Evolutionary conservation across 139 green algal species (phyloP).

Genomic region (Tetradesmus obliquus): DNA sequence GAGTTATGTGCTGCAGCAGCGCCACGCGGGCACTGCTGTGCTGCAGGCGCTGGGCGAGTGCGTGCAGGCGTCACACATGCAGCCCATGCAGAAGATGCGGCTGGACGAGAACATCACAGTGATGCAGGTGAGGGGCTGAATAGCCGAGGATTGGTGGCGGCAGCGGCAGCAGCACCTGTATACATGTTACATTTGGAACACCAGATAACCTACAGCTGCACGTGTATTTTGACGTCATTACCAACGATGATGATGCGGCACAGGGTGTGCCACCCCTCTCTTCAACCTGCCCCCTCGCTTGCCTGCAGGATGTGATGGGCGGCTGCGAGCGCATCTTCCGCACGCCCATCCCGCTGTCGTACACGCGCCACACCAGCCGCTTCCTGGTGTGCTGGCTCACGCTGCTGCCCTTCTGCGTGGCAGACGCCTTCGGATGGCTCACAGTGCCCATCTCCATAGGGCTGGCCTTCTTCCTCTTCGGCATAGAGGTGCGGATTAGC

Average conservation of each 20-base stretch:
- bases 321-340: slow-evolving; percentile 16
- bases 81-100: slow-evolving; percentile 9
- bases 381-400: slow-evolving; percentile 81
- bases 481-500: slow-evolving; percentile 34
- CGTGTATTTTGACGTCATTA: not conserved
- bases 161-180: no score
- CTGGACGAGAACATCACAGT: slow-evolving; percentile 7
- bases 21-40: not conserved
- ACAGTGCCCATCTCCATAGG: slow-evolving; percentile 69
- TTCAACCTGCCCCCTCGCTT: not conserved
- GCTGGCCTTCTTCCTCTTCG: slow-evolving; percentile 83
- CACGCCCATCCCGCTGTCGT: not conserved
- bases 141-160: no score
- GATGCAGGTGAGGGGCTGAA: not conserved
- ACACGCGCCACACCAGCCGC: slow-evolving; percentile 77
- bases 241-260: not conserved
- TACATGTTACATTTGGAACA: no score
- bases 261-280: not conserved
- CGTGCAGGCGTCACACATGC: slow-evolving; percentile 10
- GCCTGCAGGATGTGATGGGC: not conserved
- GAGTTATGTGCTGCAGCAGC: slow-evolving; percentile 13
- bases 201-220: no score
- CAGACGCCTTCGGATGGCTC: slow-evolving; percentile 74
- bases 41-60: not conserved
- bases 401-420: slow-evolving; percentile 80